Percentiles rank a stretch among this genome's conserved stretches.
Conservation (phyloP, 148 eudicot genomes). For the Chenopodium album region DNA sequence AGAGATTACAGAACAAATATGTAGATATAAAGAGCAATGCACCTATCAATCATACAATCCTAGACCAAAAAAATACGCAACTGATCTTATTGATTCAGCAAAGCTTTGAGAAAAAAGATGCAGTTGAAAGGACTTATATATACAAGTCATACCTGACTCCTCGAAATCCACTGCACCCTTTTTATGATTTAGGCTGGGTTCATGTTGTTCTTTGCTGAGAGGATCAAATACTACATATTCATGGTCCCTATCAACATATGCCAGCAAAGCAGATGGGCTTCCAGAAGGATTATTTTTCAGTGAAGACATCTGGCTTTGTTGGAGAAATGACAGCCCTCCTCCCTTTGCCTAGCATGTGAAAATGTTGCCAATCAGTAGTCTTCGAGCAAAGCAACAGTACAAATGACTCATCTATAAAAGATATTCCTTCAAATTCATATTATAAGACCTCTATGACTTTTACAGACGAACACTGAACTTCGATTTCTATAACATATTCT, state of each 20-base stretch:
- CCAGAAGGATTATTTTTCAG: constrained; percentile 39
- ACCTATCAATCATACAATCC: background rate
- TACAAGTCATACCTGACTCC: constrained; percentile 50
- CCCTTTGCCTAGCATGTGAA: constrained; percentile 53
- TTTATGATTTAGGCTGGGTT: constrained; percentile 29
- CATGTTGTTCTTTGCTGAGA: constrained; percentile 35
- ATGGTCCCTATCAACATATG: constrained; percentile 56
- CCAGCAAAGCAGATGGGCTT: constrained; percentile 43
- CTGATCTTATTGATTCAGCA: background rate
- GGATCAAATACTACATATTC: constrained; percentile 82
- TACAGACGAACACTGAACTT: background rate
- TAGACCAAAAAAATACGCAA: background rate
- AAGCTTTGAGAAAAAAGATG: background rate
- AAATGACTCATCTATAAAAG: background rate
- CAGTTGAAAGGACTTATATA: background rate
- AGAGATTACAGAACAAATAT: no score
- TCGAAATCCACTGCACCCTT: constrained; percentile 32
- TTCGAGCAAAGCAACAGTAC: background rate
- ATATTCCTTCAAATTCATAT: background rate
- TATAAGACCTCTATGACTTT: background rate
- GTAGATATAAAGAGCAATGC: background rate
- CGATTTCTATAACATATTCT: background rate
- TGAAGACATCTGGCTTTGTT: constrained; percentile 26
- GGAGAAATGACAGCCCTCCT: constrained; percentile 70
- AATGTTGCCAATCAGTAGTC: constrained; percentile 10